phyloP scores from a whole-genome alignment of 441 rosid genomes.

The Melastoma candidum region DNA sequence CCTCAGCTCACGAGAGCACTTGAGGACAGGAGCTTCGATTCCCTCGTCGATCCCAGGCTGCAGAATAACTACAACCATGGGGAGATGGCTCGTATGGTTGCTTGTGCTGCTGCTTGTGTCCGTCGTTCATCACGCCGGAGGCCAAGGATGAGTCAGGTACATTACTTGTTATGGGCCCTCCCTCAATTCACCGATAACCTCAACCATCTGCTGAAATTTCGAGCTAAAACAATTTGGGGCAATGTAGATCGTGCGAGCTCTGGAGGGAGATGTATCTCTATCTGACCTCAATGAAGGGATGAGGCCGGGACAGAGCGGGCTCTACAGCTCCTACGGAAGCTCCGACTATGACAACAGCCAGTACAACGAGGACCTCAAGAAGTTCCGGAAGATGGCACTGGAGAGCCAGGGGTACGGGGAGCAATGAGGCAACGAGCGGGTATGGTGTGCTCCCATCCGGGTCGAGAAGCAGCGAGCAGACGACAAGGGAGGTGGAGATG shows the following conservation, averaged over 20 bases:
- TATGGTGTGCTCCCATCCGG: constrained; percentile 71
- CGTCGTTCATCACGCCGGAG: constrained; percentile 83
- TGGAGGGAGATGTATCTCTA: constrained; percentile 76
- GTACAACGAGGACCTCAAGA: constrained; percentile 83
- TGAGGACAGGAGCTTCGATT: constrained; percentile 64
- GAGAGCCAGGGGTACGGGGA: constrained; percentile 55
- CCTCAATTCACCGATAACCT: background rate
- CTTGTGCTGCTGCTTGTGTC: constrained; percentile 91
- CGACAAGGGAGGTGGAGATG: constrained; percentile 79
- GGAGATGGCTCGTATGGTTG: constrained; percentile 89
- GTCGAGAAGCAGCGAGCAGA: constrained; percentile 69
- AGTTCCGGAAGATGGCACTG: constrained; percentile 74
- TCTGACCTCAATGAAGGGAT: constrained; percentile 77
- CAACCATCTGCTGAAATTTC: background rate
- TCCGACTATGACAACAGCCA: constrained; percentile 78
- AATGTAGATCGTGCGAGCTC: constrained; percentile 73
- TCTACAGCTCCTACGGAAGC: constrained; percentile 61
- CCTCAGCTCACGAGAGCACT: constrained; percentile 72
- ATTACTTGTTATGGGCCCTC: background rate
- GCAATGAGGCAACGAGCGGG: constrained; percentile 67
- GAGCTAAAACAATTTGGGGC: background rate
- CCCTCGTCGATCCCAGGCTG: constrained; percentile 55
- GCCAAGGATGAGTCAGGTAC: constrained; percentile 95
- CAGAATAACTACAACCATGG: constrained; percentile 41
- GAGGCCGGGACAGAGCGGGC: constrained; percentile 68